Evolutionary conservation across 495 filamentous ascomycete species (phyloP).

Genomic region (Neurospora sp.): DNA sequence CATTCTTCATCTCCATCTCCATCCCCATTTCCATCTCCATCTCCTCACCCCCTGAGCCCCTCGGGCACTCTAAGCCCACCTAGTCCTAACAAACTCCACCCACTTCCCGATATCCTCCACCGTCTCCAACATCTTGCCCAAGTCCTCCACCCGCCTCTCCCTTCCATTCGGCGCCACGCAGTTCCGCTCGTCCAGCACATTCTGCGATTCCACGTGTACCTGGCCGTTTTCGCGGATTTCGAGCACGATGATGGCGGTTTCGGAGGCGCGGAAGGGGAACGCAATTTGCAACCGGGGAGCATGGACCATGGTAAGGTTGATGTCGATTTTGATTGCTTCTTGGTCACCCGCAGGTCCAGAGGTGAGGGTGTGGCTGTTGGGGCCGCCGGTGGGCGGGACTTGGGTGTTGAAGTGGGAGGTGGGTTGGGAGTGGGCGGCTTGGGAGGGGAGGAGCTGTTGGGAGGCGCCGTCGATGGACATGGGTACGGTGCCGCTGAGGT

Average conservation of each 20-base stretch:
- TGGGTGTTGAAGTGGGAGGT: not conserved
- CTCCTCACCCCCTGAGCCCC: not conserved
- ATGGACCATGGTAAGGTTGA: conserved; percentile 36
- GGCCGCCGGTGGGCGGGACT: not conserved
- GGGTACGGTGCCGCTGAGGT: conserved; percentile 34
- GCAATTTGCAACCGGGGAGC: conserved; percentile 37
- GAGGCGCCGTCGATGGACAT: not conserved
- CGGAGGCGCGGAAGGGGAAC: conserved; percentile 34
- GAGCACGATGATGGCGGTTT: conserved; percentile 39
- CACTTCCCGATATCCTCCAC: conserved; percentile 46
- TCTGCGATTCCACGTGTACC: conserved; percentile 36
- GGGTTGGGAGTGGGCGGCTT: not conserved
- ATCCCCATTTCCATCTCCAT: not conserved
- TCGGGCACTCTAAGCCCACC: conserved; percentile 19
- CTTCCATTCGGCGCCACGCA: conserved; percentile 9
- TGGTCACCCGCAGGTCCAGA: not conserved
- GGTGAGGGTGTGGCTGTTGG: not conserved
- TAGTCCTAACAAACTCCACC: conserved; percentile 40
- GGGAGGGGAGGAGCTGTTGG: not conserved
- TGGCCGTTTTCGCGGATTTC: conserved; percentile 54
- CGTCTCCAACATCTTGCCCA: conserved; percentile 29
- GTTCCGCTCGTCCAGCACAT: conserved; percentile 26
- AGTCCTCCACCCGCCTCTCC: conserved; percentile 15
- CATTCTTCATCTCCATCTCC: not conserved
- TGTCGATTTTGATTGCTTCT: conserved; percentile 32